Evolutionary conservation across 495 filamentous ascomycete species (phyloP).

Genomic region (Aspergillus kassunensis): DNA sequence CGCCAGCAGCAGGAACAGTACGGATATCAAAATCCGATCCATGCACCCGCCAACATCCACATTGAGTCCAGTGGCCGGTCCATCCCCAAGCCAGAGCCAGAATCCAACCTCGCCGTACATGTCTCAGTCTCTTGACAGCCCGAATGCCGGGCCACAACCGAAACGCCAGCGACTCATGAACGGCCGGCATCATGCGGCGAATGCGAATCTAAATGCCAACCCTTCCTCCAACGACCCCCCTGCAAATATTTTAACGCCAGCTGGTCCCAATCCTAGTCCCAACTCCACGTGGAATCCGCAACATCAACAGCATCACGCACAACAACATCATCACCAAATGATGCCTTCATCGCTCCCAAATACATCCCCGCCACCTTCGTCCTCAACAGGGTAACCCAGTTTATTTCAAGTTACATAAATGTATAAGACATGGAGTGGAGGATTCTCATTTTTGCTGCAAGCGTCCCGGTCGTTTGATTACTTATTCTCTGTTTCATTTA

Average conservation of each 20-base stretch:
- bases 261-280: too few species aligned
- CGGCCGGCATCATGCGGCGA: constrained; percentile 23
- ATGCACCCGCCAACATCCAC: constrained; percentile 26
- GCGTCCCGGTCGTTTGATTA: too few species aligned
- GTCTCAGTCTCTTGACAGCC: constrained; percentile 21
- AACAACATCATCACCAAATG: neutral
- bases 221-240: too few species aligned
- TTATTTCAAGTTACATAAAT: too few species aligned
- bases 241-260: too few species aligned
- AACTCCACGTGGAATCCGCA: neutral
- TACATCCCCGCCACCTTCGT: neutral
- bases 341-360: neutral
- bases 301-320: neutral
- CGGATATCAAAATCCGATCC: constrained; percentile 18
- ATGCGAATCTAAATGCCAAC: too few species aligned
- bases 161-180: constrained; percentile 46
- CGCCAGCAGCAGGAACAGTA: too few species aligned
- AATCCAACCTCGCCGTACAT: constrained; percentile 30
- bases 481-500: neutral
- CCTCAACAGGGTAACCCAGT: neutral
- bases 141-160: constrained; percentile 25
- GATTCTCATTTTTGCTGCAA: too few species aligned
- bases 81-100: constrained; percentile 18
- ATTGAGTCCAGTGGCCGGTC: constrained; percentile 32
- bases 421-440: too few species aligned